phyloP scores from a whole-genome alignment of 163 green algal genomes.

The Scenedesmus sp. region DNA sequence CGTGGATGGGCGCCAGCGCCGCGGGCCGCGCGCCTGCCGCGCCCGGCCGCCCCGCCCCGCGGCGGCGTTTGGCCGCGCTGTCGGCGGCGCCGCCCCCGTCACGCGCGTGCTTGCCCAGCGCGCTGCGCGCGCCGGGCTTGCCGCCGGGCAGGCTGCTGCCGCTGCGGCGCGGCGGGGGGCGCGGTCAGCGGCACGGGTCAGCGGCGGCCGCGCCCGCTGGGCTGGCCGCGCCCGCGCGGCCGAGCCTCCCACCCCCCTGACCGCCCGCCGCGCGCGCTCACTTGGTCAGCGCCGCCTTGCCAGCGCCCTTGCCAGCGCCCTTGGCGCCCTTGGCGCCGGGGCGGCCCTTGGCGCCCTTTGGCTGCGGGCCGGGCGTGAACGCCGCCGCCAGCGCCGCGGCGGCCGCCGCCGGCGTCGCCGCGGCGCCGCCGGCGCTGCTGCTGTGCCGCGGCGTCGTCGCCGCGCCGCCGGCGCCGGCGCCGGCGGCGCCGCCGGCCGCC shows the following conservation, averaged over 20 bases:
- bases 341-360: too few relatives aligned
- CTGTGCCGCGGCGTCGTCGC: neutral
- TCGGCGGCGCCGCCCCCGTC: neutral
- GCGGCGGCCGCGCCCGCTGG: too few relatives aligned
- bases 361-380: too few relatives aligned
- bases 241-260: too few relatives aligned
- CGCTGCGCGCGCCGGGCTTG: neutral
- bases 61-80: slow-evolving; percentile 6
- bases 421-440: neutral
- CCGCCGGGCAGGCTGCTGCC: neutral
- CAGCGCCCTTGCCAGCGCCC: too few relatives aligned
- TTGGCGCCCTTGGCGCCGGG: too few relatives aligned
- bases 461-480: neutral
- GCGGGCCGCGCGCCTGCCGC: neutral
- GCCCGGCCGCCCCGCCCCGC: neutral
- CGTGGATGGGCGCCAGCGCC: neutral
- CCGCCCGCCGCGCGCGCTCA: too few relatives aligned
- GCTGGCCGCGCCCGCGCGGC: too few relatives aligned
- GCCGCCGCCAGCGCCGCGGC: neutral
- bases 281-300: too few relatives aligned
- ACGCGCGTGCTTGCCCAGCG: slow-evolving; percentile 17
- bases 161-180: too few relatives aligned
- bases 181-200: too few relatives aligned
- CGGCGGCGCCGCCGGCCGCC: neutral
- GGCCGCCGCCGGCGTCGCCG: neutral